Evolutionary conservation across 2,329 filamentous ascomycete genomes (phyloP).

Genomic region (Neocucurbitaria cava): DNA sequence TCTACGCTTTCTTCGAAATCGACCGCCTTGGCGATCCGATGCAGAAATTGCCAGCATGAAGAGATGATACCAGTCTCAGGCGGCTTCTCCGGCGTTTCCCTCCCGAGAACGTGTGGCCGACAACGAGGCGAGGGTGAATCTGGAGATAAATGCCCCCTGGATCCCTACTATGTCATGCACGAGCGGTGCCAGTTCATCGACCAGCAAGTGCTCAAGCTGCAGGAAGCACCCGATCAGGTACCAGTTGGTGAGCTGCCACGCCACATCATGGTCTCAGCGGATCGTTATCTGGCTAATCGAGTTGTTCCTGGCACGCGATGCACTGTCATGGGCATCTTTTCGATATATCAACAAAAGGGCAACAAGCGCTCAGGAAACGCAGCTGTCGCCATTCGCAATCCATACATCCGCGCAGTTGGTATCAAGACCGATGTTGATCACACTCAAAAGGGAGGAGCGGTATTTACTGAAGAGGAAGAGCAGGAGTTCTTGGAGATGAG

Average conservation of each 20-base stretch:
- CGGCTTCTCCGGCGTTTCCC: slow-evolving; percentile 84
- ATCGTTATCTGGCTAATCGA: slow-evolving; percentile 91
- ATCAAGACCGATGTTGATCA: slow-evolving; percentile 91
- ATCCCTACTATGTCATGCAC: slow-evolving; percentile 95
- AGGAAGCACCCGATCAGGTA: slow-evolving; percentile 96
- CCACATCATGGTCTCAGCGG: slow-evolving; percentile 95
- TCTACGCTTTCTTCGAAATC: slow-evolving; percentile 97
- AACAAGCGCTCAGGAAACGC: slow-evolving; percentile 77
- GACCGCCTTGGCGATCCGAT: slow-evolving; percentile 84
- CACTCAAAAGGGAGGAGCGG: slow-evolving; percentile 80
- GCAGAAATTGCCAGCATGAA: slow-evolving; percentile 80
- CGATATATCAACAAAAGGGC: slow-evolving; percentile 93
- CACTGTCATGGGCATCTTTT: slow-evolving; percentile 96
- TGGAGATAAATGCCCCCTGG: slow-evolving; percentile 81
- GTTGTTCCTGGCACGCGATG: slow-evolving; percentile 95
- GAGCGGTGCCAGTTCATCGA: slow-evolving; percentile 95
- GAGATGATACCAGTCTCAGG: slow-evolving; percentile 76
- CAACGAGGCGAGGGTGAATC: slow-evolving; percentile 69
- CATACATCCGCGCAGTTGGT: slow-evolving; percentile 90
- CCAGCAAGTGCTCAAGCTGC: slow-evolving; percentile 96
- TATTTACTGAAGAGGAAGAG: slow-evolving; percentile 94
- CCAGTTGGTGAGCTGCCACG: slow-evolving; percentile 94
- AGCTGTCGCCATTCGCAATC: slow-evolving; percentile 93
- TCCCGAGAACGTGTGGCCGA: slow-evolving; percentile 80
- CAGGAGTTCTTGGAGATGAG: slow-evolving; percentile 95